A percentile compares a stretch with the other conserved stretches of the same genome.
Evolutionary conservation across 805 yeast species (phyloP).

Genomic region (Ogataea paraovalis): DNA sequence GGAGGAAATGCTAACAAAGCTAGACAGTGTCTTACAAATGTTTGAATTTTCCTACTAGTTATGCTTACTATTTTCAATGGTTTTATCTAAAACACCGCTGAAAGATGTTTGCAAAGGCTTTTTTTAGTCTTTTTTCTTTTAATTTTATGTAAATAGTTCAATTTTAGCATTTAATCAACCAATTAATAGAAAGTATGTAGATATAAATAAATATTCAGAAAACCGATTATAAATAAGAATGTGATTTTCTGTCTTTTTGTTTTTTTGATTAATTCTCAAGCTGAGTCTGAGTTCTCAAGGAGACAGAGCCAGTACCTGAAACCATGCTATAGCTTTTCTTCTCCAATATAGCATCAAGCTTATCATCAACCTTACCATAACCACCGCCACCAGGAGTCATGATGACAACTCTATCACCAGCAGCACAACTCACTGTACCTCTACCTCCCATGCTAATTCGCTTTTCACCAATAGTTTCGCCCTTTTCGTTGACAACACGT

Average conservation of each 20-base stretch:
- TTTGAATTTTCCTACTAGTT: no score
- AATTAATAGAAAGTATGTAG: no score
- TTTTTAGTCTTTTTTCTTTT: no score
- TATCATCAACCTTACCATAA: conserved; percentile 42
- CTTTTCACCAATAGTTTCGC: conserved; percentile 32
- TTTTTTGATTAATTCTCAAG: conserved; percentile 22
- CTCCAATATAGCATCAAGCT: not conserved
- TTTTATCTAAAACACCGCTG: no score
- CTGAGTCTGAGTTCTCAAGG: conserved; percentile 29
- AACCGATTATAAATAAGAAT: no score
- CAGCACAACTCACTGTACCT: conserved; percentile 49
- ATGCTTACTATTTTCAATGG: no score
- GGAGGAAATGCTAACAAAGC: conserved; percentile 83
- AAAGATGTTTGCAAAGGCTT: no score
- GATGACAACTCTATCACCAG: conserved; percentile 66
- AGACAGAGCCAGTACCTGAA: conserved; percentile 31
- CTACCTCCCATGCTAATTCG: conserved; percentile 65
- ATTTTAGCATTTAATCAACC: no score
- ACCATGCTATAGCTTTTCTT: conserved; percentile 10
- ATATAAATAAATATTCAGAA: no score
- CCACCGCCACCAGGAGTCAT: conserved; percentile 89
- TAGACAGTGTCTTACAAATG: conserved; percentile 75
- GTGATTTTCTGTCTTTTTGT: no score
- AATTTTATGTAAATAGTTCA: no score
- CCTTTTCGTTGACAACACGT: conserved; percentile 24